phyloP scores from a whole-genome alignment of 164 flowering plant species.

The Buxus sempervirens region DNA sequence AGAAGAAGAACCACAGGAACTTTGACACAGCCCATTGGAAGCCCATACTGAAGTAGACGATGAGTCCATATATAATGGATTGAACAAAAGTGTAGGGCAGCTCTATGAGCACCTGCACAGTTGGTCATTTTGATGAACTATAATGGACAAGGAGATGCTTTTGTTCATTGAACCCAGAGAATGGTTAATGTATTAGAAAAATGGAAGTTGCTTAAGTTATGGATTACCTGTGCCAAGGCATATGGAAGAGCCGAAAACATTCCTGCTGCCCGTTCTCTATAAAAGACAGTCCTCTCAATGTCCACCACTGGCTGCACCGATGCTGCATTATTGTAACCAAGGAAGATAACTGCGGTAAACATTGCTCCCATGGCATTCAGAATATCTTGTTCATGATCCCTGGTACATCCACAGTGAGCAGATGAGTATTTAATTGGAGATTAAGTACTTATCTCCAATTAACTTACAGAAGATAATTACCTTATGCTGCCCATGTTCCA shows the following conservation, averaged over 20 bases:
- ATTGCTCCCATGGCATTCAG: constrained; percentile 31
- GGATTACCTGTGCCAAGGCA: constrained; percentile 21
- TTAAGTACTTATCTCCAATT: background rate
- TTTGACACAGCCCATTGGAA: constrained; percentile 23
- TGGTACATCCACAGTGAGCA: constrained; percentile 3
- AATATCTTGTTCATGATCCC: constrained; percentile 24
- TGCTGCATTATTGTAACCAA: constrained; percentile 18
- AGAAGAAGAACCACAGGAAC: constrained; percentile 33
- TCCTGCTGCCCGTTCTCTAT: constrained; percentile 25
- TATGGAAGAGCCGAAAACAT: constrained; percentile 24
- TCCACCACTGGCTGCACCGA: constrained; percentile 25
- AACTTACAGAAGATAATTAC: constrained; percentile 14
- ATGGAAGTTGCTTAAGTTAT: background rate
- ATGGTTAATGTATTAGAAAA: background rate
- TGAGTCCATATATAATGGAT: constrained; percentile 20
- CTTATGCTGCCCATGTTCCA: constrained; percentile 31
- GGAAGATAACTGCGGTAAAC: constrained; percentile 16
- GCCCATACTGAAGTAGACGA: constrained; percentile 24
- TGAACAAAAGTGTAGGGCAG: constrained; percentile 28
- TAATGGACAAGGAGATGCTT: background rate
- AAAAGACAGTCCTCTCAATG: constrained; percentile 27
- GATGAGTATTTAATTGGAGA: background rate
- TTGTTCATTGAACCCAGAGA: background rate
- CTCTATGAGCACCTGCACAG: constrained; percentile 27
- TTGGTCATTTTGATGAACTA: background rate